Evolutionary conservation across 768 basidiomycete species (phyloP), one percentile per base, ranked within the genome.

Genomic region (Boletus barrowsii): DNA sequence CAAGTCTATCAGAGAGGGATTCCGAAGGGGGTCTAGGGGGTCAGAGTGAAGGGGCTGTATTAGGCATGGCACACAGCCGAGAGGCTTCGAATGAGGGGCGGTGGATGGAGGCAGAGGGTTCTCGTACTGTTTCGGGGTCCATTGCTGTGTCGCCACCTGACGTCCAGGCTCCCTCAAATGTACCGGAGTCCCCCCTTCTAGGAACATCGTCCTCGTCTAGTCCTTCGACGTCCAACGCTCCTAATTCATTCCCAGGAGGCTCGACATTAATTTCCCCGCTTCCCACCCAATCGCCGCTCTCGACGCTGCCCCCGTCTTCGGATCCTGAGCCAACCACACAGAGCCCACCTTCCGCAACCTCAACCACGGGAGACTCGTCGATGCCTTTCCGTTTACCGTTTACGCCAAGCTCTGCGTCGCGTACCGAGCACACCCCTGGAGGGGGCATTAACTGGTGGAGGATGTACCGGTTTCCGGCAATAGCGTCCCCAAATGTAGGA

Each of bases 401-500:
- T 26, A 52, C 59, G 4, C 48, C 66, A 13, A 69, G 68, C 36
- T 70, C 73, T 29, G 58, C 71, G 43, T 63, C 70, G 15, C 69
- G 71, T 17, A 69, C 71, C 4, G 75, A 76, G 59, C 75, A 66
- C 46, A 67, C 70, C 17, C 72, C 73, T 17, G 74, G 75, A 37
- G 72, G 72, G 29, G 76, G 78, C 17, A 75, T 91, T 53, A 91
- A 91, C 64, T 88, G 88, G 83, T 91, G 90, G 90, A 75, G 89
- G 51, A 70, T 90, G 61, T 90, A 90, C 64, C 81, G 88, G n/a
- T 91, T 90, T 74, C 87, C 86, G 9, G 77, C 88, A 37, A 85
- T 90, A 59, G 59, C 72, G 14, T 74, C 79, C n/a, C 69, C 76
- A 9, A 60, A 64, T 50, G 55, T 51, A 42, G 61, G 54, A 50